Conservation (phyloP, 768 basidiomycete species). For the Boletus sensibilis region DNA sequence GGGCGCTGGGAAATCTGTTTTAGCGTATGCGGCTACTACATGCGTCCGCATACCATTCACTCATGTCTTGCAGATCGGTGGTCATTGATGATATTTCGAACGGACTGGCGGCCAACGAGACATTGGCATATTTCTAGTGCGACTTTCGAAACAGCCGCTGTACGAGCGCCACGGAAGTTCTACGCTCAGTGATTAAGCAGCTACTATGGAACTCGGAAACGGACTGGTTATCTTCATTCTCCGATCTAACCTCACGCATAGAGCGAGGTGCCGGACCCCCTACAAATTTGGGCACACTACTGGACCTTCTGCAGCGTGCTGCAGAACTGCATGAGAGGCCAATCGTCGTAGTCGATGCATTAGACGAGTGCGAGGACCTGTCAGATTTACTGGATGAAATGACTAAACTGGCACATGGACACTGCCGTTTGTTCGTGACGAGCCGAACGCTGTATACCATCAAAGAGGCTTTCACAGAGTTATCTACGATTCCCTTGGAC, state of each 20-base stretch:
- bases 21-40: neutral
- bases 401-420: neutral
- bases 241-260: neutral
- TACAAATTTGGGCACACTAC: neutral
- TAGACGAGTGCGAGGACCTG: neutral
- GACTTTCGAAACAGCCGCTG: neutral
- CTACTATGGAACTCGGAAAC: neutral
- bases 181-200: neutral
- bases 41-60: neutral
- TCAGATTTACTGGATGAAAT: neutral
- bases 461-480: neutral
- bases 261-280: neutral
- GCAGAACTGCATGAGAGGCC: neutral
- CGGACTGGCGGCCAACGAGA: neutral
- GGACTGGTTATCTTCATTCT: neutral
- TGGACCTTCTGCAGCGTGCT: neutral
- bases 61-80: neutral
- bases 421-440: neutral
- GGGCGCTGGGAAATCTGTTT: neutral
- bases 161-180: neutral
- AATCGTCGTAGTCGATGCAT: neutral
- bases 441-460: neutral
- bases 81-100: neutral
- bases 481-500: neutral
- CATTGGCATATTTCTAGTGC: neutral